These are phyloP conservation scores for Metschnikowia lachancei DNA, from an alignment of 805 yeast genomes.

Conservation along the genomic window DNA sequence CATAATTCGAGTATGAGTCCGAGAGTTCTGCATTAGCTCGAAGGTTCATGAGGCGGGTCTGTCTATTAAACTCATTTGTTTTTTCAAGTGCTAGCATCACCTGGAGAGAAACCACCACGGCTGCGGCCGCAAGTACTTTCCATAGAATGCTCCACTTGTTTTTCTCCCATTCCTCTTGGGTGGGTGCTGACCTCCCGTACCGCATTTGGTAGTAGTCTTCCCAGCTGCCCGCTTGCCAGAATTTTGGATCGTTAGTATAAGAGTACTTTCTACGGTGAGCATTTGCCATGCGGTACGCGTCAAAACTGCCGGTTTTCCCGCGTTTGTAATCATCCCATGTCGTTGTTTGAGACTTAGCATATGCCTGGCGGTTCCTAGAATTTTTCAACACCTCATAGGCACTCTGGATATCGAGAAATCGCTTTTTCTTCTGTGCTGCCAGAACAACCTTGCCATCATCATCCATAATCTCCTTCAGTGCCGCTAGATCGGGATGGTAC, in stretches of 20 bases:
- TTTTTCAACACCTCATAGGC: slow-evolving; percentile 46
- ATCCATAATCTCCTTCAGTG: slow-evolving; percentile 24
- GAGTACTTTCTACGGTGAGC: slow-evolving; percentile 34
- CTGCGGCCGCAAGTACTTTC: slow-evolving; percentile 35
- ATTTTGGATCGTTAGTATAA: slow-evolving; percentile 39
- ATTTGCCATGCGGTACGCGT: slow-evolving; percentile 39
- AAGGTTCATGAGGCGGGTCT: slow-evolving; percentile 25
- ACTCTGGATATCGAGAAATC: slow-evolving; percentile 33
- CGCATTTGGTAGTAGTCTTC: slow-evolving; percentile 54
- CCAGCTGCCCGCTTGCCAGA: slow-evolving; percentile 66
- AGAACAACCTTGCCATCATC: slow-evolving; percentile 32
- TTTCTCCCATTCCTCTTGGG: slow-evolving; percentile 40
- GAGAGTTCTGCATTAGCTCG: slow-evolving; percentile 30
- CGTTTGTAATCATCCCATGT: slow-evolving; percentile 27
- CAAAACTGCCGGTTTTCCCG: slow-evolving; percentile 26
- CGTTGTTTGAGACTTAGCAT: slow-evolving; percentile 27
- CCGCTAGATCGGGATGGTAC: slow-evolving; percentile 75
- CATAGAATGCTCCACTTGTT: slow-evolving; percentile 45
- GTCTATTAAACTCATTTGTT: slow-evolving; percentile 32
- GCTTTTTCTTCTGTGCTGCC: slow-evolving; percentile 29
- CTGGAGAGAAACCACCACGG: slow-evolving; percentile 40
- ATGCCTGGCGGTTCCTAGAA: slow-evolving; percentile 48
- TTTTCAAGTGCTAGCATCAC: slow-evolving; percentile 39
- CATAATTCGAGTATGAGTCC: slow-evolving; percentile 27
- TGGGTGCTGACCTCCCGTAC: slow-evolving; percentile 37